These are phyloP conservation scores for Trichoderma sp. DNA, from an alignment of 2,329 filamentous ascomycete species.

Conservation along the genomic window DNA sequence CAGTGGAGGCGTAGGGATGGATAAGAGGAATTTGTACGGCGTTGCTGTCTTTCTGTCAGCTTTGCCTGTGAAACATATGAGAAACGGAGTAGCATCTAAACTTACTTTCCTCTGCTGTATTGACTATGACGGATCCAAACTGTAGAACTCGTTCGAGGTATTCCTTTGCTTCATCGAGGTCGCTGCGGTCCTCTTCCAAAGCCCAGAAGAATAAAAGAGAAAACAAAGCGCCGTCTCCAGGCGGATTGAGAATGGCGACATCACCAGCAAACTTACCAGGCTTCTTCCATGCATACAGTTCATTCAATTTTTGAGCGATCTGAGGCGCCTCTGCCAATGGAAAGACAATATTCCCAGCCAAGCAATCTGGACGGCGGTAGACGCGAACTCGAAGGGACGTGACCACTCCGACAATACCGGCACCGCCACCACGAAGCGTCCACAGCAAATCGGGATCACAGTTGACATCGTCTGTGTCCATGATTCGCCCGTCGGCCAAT, in stretches of 20 bases:
- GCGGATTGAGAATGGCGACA: not conserved
- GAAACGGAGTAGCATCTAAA: not conserved
- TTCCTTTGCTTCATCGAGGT: not conserved
- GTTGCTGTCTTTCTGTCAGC: not conserved
- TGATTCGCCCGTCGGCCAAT: slow-evolving; percentile 26
- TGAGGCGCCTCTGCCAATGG: not conserved
- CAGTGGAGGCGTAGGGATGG: not conserved
- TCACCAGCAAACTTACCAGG: not conserved
- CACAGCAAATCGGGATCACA: slow-evolving; percentile 27
- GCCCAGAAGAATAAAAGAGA: not conserved
- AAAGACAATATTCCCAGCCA: slow-evolving; percentile 2
- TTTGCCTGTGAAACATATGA: too few species aligned
- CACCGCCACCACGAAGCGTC: slow-evolving; percentile 29
- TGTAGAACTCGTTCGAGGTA: not conserved
- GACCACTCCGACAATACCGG: slow-evolving; percentile 28
- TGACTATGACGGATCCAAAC: not conserved
- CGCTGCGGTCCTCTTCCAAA: not conserved
- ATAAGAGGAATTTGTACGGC: not conserved
- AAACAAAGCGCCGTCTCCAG: not conserved
- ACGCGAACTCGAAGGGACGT: slow-evolving; percentile 29
- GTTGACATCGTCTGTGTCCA: slow-evolving; percentile 24
- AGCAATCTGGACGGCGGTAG: slow-evolving; percentile 19
- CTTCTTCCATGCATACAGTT: slow-evolving; percentile 7
- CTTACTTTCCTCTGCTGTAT: slow-evolving; percentile 2
- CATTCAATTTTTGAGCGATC: not conserved